These are phyloP conservation scores for Teratosphaeria pseudoeucalypti DNA, from an alignment of 2,329 filamentous ascomycete genomes.

Conservation along the genomic window DNA sequence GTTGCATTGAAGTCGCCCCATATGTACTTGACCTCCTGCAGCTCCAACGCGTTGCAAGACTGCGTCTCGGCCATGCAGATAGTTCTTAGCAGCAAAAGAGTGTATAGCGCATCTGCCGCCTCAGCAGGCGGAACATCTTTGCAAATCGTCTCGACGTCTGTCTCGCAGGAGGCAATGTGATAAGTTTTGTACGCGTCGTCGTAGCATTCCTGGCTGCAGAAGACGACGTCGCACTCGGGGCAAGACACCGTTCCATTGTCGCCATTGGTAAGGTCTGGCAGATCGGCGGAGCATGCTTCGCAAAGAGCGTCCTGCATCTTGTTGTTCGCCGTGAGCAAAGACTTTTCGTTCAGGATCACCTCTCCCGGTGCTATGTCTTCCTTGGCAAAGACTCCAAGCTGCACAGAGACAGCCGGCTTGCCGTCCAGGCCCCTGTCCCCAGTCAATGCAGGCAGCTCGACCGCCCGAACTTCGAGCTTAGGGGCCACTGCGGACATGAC, in stretches of 20 bases:
- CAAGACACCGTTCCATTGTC: constrained; percentile 31
- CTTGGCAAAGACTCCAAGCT: constrained; percentile 84
- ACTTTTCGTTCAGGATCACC: constrained; percentile 68
- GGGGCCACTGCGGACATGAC: constrained; percentile 61
- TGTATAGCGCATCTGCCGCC: constrained; percentile 50
- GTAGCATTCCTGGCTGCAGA: constrained; percentile 49
- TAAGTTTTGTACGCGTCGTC: constrained; percentile 46
- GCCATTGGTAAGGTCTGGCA: constrained; percentile 40
- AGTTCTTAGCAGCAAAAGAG: constrained; percentile 47
- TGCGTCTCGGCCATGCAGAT: constrained; percentile 53
- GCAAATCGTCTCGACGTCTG: constrained; percentile 45
- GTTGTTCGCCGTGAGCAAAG: constrained; percentile 80
- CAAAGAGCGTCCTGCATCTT: constrained; percentile 77
- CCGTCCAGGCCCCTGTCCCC: constrained; percentile 1
- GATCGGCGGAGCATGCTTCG: constrained; percentile 71
- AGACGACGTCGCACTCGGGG: constrained; percentile 46
- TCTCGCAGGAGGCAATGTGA: constrained; percentile 49
- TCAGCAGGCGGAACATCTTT: constrained; percentile 48
- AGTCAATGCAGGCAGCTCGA: constrained; percentile 60
- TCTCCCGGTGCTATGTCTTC: constrained; percentile 69
- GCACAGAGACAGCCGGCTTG: constrained; percentile 25
- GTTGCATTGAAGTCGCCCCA: constrained; percentile 50
- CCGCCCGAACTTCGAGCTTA: constrained; percentile 68
- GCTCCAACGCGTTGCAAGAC: constrained; percentile 46
- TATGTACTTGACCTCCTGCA: constrained; percentile 52